Evolutionary conservation across 73 alveolate species (phyloP).

Genomic region (Urostyla sp.): DNA sequence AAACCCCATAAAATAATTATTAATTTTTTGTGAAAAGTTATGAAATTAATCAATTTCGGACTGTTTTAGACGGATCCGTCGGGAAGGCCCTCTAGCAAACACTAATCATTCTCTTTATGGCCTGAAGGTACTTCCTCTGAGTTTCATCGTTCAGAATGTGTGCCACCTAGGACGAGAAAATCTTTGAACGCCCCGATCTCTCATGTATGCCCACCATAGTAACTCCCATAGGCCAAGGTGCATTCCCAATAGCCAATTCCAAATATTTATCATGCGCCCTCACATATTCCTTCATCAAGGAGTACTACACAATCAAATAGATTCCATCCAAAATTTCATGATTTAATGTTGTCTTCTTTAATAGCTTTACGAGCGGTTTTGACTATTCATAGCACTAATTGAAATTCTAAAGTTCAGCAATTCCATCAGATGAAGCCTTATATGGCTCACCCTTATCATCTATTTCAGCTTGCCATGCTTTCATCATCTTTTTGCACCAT

Average conservation of each 20-base stretch:
- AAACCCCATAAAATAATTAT: no score
- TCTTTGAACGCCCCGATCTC: conserved; percentile 94
- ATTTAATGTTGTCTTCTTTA: conserved; percentile 75
- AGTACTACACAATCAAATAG: conserved; percentile 85
- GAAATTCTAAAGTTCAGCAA: conserved; percentile 70
- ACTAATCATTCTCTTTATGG: conserved; percentile 91
- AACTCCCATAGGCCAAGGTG: conserved; percentile 99
- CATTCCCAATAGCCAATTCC: conserved; percentile 97
- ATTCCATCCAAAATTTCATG: conserved; percentile 93
- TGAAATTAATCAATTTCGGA: not conserved
- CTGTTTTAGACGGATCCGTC: conserved; percentile 50
- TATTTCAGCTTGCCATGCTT: conserved; percentile 77
- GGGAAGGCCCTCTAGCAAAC: conserved; percentile 77
- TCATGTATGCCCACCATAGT: conserved; percentile 99
- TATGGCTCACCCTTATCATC: conserved; percentile 44
- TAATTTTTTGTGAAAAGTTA: not conserved
- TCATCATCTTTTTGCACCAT: conserved; percentile 83
- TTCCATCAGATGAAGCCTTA: conserved; percentile 65
- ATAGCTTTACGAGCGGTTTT: conserved; percentile 86
- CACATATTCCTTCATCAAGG: conserved; percentile 91
- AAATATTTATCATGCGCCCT: conserved; percentile 95
- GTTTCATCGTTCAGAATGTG: conserved; percentile 96
- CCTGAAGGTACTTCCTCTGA: conserved; percentile 90
- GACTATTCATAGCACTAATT: conserved; percentile 83
- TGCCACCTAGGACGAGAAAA: conserved; percentile 88